A percentile compares a stretch with the other conserved stretches of the same genome.
phyloP scores from a whole-genome alignment of 768 basidiomycete species.

The Psilocybe cubensis region DNA sequence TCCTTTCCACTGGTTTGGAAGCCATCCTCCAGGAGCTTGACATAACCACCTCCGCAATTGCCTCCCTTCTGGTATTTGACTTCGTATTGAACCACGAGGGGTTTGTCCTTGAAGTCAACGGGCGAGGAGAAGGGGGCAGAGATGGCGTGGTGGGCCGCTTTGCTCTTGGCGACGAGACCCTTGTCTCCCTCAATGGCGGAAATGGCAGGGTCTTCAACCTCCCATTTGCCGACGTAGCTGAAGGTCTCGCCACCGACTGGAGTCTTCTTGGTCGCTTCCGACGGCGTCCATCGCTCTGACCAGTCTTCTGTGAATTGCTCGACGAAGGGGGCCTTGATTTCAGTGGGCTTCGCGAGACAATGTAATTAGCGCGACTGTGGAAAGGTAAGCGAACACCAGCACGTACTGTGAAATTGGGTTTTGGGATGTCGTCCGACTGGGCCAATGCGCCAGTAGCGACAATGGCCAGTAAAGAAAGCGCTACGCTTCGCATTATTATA shows the following conservation, averaged over 20 bases:
- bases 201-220: slow-evolving; percentile 85
- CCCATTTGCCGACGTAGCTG: slow-evolving; percentile 97
- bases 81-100: slow-evolving; percentile 96
- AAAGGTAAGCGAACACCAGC: slow-evolving; percentile 9
- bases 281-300: slow-evolving; percentile 92
- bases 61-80: slow-evolving; percentile 99
- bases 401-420: slow-evolving; percentile 72
- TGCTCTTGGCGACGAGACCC: slow-evolving; percentile 94
- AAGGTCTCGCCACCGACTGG: slow-evolving; percentile 95
- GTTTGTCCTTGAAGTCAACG: slow-evolving; percentile 80
- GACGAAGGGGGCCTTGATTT: slow-evolving; percentile 86
- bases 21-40: slow-evolving; percentile 94
- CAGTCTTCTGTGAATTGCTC: slow-evolving; percentile 97
- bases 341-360: slow-evolving; percentile 57
- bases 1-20: slow-evolving; percentile 94
- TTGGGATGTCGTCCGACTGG: slow-evolving; percentile 56
- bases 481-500: slow-evolving; percentile 85
- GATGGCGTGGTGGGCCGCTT: slow-evolving; percentile 98
- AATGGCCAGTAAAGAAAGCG: slow-evolving; percentile 76
- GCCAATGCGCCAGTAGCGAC: slow-evolving; percentile 68
- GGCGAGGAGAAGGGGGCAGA: slow-evolving; percentile 85
- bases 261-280: slow-evolving; percentile 97
- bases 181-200: slow-evolving; percentile 83
- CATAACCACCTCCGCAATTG: slow-evolving; percentile 98
- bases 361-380: slow-evolving; percentile 16